Conservation (phyloP, 192 early-diverging fungal species). For the Coemansia sp. region DNA sequence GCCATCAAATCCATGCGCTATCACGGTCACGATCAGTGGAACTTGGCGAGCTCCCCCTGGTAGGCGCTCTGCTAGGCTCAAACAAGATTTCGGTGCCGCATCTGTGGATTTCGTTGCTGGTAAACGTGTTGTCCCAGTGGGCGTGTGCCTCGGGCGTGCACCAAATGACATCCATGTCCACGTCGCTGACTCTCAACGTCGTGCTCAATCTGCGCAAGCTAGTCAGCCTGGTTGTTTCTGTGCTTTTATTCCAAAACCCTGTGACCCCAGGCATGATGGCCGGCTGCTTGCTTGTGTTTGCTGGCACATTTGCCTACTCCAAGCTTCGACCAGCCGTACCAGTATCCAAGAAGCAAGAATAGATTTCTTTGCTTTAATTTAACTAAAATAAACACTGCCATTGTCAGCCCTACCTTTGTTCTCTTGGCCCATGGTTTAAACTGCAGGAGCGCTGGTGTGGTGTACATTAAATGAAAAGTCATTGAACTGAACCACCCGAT, state of each 20-base stretch:
- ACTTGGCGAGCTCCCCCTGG: neutral
- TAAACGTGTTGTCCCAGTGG: constrained; percentile 83
- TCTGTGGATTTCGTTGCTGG: constrained; percentile 69
- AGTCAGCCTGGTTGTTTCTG: constrained; percentile 74
- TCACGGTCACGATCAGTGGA: constrained; percentile 51
- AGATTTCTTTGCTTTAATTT: neutral
- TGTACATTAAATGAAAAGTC: too few relatives aligned
- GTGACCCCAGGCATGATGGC: constrained; percentile 64
- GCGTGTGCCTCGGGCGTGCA: constrained; percentile 88
- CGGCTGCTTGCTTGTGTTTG: constrained; percentile 75
- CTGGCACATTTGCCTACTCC: constrained; percentile 78
- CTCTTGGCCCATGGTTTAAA: too few relatives aligned
- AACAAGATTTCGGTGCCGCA: constrained; percentile 51
- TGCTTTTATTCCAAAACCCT: constrained; percentile 76
- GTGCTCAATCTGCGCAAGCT: constrained; percentile 86
- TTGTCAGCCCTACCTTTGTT: too few relatives aligned
- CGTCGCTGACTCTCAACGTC: constrained; percentile 82
- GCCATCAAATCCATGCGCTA: constrained; percentile 43
- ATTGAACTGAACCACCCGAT: too few relatives aligned
- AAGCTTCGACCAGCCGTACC: constrained; percentile 7
- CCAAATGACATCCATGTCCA: constrained; percentile 70
- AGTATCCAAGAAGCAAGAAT: neutral
- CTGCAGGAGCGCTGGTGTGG: too few relatives aligned
- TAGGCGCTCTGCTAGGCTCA: constrained; percentile 9
- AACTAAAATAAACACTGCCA: too few relatives aligned